Conservation (phyloP, 495 filamentous ascomycete genomes). For the Trichoderma gamsii region DNA sequence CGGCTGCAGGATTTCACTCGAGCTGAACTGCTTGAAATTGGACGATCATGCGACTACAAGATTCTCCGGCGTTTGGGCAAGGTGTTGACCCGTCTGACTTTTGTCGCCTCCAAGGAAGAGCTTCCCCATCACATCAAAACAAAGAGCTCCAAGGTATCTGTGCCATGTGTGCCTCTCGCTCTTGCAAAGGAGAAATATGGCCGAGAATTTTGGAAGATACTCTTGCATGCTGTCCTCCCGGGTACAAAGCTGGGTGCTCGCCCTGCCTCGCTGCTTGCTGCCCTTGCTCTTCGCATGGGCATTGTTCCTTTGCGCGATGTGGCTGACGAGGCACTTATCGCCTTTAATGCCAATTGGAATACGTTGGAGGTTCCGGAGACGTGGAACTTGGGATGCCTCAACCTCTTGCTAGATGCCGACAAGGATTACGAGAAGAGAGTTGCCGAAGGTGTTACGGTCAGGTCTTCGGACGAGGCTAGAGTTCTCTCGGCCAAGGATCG, state of each 20-base stretch:
- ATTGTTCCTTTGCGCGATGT: conserved; percentile 31
- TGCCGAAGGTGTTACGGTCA: conserved; percentile 13
- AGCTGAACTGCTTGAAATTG: conserved; percentile 42
- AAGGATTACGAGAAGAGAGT: conserved; percentile 24
- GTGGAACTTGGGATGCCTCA: conserved; percentile 39
- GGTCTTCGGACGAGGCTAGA: conserved; percentile 1
- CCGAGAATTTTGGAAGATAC: conserved; percentile 37
- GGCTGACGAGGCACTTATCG: conserved; percentile 34
- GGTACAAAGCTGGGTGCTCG: conserved; percentile 38
- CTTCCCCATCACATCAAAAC: conserved; percentile 36
- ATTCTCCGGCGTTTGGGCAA: conserved; percentile 37
- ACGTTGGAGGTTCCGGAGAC: conserved; percentile 39
- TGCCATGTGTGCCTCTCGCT: conserved; percentile 34
- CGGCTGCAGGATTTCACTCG: conserved; percentile 28
- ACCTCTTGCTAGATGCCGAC: conserved; percentile 40
- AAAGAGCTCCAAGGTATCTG: conserved; percentile 20
- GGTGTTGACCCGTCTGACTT: conserved; percentile 39
- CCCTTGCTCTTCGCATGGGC: conserved; percentile 39
- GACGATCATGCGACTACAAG: conserved; percentile 37
- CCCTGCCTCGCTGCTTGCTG: conserved; percentile 40
- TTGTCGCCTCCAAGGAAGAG: conserved; percentile 31
- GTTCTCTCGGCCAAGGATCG: conserved; percentile 30
- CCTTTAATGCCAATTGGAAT: conserved; percentile 36
- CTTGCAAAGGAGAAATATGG: conserved; percentile 28
- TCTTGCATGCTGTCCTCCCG: conserved; percentile 38